Evolutionary conservation across 345 rosid species (phyloP).

Genomic region (Bruguiera sexangula): DNA sequence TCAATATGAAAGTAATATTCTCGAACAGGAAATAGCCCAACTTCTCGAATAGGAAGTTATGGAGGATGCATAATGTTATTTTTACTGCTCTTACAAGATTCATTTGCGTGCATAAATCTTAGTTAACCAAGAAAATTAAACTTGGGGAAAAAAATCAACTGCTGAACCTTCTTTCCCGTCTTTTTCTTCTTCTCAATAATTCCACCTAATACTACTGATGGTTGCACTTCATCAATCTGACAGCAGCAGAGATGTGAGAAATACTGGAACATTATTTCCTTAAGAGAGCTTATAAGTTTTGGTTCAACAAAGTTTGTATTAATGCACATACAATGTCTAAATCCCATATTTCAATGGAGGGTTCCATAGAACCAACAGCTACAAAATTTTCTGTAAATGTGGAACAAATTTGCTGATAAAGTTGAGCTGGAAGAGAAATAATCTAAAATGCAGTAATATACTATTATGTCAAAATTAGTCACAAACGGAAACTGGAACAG

Average conservation of each 20-base stretch:
- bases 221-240: conserved; percentile 84
- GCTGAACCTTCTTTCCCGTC: conserved; percentile 58
- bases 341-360: conserved; percentile 92
- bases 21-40: too few relatives aligned
- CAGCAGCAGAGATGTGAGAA: conserved; percentile 22
- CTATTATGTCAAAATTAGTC: conserved; percentile 1
- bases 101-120: too few relatives aligned
- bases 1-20: too few relatives aligned
- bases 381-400: conserved; percentile 70
- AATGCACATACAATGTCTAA: conserved; percentile 70
- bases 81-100: too few relatives aligned
- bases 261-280: conserved; percentile 12
- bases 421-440: not conserved
- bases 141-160: not conserved
- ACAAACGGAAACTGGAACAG: not conserved
- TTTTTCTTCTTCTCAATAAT: conserved; percentile 43
- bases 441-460: not conserved
- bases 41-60: too few relatives aligned
- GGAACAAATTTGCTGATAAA: not conserved
- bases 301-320: not conserved
- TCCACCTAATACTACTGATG: conserved; percentile 73
- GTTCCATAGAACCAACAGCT: conserved; percentile 91
- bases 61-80: too few relatives aligned
- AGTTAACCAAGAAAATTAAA: not conserved
- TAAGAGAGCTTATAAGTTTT: conserved; percentile 4